Evolutionary conservation across 106 monocot genomes (phyloP).

Genomic region (Allium sativum): DNA sequence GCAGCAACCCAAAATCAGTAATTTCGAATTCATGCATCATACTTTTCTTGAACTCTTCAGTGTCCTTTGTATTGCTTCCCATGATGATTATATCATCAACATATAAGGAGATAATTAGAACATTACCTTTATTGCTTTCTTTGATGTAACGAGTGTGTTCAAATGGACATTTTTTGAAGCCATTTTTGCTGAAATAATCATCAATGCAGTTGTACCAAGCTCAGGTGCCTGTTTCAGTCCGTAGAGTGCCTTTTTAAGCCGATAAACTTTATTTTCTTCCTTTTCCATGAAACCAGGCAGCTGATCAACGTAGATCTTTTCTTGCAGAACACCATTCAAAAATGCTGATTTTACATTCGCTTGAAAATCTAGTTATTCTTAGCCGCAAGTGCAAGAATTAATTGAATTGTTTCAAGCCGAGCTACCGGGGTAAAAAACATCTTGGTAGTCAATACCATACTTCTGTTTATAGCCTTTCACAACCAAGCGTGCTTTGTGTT

Average conservation of each 20-base stretch:
- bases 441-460: not conserved
- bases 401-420: not conserved
- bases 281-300: not conserved
- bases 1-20: not conserved
- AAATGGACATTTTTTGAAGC: not conserved
- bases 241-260: not conserved
- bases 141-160: not conserved
- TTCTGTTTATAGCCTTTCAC: not conserved
- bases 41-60: constrained; percentile 1
- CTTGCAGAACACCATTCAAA: not conserved
- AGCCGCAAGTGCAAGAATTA: not conserved
- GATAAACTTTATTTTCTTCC: not conserved
- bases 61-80: not conserved
- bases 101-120: not conserved
- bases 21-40: constrained; percentile 1
- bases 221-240: not conserved
- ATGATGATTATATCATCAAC: not conserved
- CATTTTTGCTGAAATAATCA: not conserved
- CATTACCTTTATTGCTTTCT: not conserved
- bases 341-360: not conserved
- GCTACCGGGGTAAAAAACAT: not conserved
- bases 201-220: not conserved
- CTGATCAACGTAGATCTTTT: not conserved
- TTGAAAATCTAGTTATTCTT: not conserved
- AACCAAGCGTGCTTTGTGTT: not conserved